Evolutionary conservation across 805 yeast species (phyloP), one percentile per base, ranked within the genome.

Genomic region (Lipomyces anomalus): DNA sequence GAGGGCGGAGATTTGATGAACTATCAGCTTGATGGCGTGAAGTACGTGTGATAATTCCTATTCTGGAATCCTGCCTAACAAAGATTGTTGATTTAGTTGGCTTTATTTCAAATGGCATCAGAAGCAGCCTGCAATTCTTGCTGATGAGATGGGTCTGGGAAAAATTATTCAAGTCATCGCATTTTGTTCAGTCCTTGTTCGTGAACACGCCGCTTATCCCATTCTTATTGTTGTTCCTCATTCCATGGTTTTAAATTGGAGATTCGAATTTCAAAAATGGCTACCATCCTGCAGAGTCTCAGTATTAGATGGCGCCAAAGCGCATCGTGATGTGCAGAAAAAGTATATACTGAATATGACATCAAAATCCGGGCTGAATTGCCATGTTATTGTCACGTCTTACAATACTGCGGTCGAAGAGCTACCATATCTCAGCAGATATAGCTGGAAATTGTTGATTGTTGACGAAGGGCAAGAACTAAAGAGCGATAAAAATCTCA

Each of bases 391-490:
- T 3, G 63, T 89, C 6, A 82, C 95, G 0, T 82, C 92, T n/a
- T 89, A 85, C 67, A 96, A 89, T 59, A 71, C 82, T 7, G 72
- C 85, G 1, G 73, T 88, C 36, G 72, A 76, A 40, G 97, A 90
- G 59, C 73, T 78, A 33, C 64, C 67, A 23, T 71, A 66, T 50
- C 69, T 88, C 39, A 69, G 73, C 46, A 61, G 66, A 2, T 66
- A 73, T 7, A 64, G 68, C 21, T 88, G 96, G 95, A 82, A 79
- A 47, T 86, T 77, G 59, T 66, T 89, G 46, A 82, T 88, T 40
- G 95, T 89, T 11, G 97, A 90, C 64, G 97, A 90, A 63, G 97
- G 97, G 3, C 97, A 90, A 64, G 68, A 97, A 35, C 69, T 90
- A 56, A 90, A 90, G 60, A 90, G 89, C 30, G 56, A 52, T 35